These are phyloP conservation scores for Tuber brumale DNA, from an alignment of 495 filamentous ascomycete species.

Conservation along the genomic window DNA sequence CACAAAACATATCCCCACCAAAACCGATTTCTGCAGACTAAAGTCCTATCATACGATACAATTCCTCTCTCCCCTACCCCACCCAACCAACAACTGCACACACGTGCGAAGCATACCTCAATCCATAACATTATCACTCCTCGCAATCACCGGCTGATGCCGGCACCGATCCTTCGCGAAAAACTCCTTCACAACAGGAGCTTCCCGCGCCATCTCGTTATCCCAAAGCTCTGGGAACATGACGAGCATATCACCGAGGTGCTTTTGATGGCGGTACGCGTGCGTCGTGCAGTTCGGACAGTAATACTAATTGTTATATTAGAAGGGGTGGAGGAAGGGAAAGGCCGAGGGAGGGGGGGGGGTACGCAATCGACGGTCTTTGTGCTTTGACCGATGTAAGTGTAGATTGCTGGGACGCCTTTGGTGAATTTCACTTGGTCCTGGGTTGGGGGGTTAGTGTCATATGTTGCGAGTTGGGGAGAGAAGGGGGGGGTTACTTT, in stretches of 20 bases:
- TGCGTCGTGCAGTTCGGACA: conserved; percentile 28
- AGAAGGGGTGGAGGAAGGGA: background rate
- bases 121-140: conserved; percentile 23
- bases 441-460: conserved; percentile 7
- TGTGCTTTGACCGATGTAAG: conserved; percentile 23
- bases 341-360: background rate
- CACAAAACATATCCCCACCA: background rate
- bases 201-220: conserved; percentile 12
- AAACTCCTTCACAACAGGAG: conserved; percentile 23
- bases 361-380: conserved; percentile 29
- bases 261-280: conserved; percentile 27
- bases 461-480: background rate
- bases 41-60: background rate
- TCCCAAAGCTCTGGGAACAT: conserved; percentile 25
- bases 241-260: conserved; percentile 18
- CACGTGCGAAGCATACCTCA: background rate
- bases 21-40: background rate
- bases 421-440: conserved; percentile 26
- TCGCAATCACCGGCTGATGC: conserved; percentile 29
- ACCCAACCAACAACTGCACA: background rate
- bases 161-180: conserved; percentile 22
- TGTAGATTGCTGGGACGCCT: conserved; percentile 28
- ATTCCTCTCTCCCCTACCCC: background rate
- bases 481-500: conserved; percentile 7
- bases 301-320: conserved; percentile 16